A percentile compares a stretch with the other conserved stretches of the same genome.
Evolutionary conservation across 2,329 filamentous ascomycete genomes (phyloP).

Genomic region (Aspergillus sp.): DNA sequence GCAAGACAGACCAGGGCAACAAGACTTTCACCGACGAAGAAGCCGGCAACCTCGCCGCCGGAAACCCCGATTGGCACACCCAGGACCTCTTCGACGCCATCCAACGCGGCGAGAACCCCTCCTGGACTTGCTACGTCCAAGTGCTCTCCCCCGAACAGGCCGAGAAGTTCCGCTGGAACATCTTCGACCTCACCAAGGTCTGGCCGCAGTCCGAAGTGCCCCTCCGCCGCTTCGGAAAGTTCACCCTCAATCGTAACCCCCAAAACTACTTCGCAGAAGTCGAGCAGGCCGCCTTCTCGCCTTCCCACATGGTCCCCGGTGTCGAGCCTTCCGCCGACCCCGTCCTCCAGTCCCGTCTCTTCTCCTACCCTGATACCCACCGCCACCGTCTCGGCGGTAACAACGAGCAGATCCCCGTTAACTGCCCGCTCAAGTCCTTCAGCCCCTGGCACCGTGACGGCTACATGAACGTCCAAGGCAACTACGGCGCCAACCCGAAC

Average conservation of each 20-base stretch:
- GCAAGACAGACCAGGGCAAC: conserved; percentile 57
- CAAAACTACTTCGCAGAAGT: conserved; percentile 66
- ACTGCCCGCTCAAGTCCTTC: conserved; percentile 47
- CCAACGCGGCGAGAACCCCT: conserved; percentile 52
- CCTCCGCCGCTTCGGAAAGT: conserved; percentile 52
- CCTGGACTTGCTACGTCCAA: conserved; percentile 60
- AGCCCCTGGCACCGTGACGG: conserved; percentile 68
- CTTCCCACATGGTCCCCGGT: conserved; percentile 60
- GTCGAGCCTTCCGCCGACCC: conserved; percentile 65
- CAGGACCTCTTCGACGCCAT: conserved; percentile 61
- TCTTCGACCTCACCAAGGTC: conserved; percentile 64
- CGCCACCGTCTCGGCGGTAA: conserved; percentile 58
- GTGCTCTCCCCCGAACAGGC: conserved; percentile 56
- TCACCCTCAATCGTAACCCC: conserved; percentile 60
- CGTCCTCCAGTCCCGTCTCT: conserved; percentile 61
- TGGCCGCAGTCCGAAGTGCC: conserved; percentile 61
- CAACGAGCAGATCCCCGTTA: conserved; percentile 59
- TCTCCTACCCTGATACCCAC: conserved; percentile 64
- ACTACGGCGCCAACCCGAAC: conserved; percentile 55
- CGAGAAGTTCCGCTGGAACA: conserved; percentile 54
- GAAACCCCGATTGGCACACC: conserved; percentile 57
- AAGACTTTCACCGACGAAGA: conserved; percentile 55
- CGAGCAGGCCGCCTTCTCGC: conserved; percentile 64
- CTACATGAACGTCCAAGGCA: conserved; percentile 59
- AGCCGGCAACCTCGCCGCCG: conserved; percentile 46